Evolutionary conservation across 2,329 filamentous ascomycete genomes (phyloP), one percentile per base, ranked within the genome.

Genomic region (Penicillium sp.): DNA sequence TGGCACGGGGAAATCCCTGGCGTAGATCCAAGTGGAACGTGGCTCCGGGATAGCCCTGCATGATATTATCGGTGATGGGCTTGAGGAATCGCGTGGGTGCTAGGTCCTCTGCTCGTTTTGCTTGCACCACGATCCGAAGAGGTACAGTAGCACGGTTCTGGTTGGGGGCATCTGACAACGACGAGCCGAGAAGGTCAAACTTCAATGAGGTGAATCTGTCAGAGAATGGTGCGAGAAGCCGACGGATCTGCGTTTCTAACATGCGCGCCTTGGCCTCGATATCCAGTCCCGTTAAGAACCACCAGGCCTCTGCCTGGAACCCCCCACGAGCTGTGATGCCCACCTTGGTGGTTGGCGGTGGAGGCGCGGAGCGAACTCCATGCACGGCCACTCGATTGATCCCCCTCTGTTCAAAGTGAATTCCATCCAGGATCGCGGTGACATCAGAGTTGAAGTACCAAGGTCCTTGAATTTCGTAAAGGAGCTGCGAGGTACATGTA

Each of bases 381-480:
- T 78, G 76, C 49, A 86, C 57, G 2, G 79, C 77, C 1, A 86
- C 81, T 6, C 82, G 77, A 63, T 86, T 79, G 17, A 72, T 71
- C 1, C 77, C 78, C 5, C 82, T 58, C 55, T 86, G 79, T 49
- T 83, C 79, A 60, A 88, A 83, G 58, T 76, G 78, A 39, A 85
- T 72, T n/a, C 79, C 73, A 49, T 79, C 73, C 14, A 86, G 71
- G 14, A 83, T 66, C 0, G 84, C 84, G 0, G 81, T 84, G 34
- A 86, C 83, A 62, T 86, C 84, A 0, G 79, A 82, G 71, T 86
- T 85, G 75, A 79, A 83, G 67, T 86, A 86, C 76, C 79, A 81
- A 0, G 81, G 81, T 5, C 83, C 83, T 63, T 84, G 82, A 15
- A 84, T 81, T 67, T 84, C 82, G 65, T 84, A 85, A 1, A 85